Percentiles rank a stretch among this genome's conserved stretches.
Evolutionary conservation across 768 basidiomycete genomes (phyloP).

Genomic region (Tylopilus subfusipes): DNA sequence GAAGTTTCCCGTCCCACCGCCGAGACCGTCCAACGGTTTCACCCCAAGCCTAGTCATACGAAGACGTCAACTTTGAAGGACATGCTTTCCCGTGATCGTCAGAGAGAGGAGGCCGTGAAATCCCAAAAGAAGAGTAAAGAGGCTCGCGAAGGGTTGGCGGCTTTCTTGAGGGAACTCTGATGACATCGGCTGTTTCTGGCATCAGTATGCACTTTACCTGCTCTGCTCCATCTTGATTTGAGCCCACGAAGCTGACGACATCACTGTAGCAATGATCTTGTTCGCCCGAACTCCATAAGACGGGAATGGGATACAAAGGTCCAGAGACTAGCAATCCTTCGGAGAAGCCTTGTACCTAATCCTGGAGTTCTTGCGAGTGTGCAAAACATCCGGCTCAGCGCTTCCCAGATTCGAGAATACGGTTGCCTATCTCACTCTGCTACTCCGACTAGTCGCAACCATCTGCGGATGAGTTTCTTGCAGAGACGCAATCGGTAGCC

Average conservation of each 20-base stretch:
- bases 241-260: neutral
- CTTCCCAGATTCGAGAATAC: neutral
- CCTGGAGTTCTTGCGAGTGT: neutral
- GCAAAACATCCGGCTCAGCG: neutral
- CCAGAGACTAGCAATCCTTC: neutral
- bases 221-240: neutral
- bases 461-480: too few relatives aligned
- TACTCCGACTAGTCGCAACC: neutral
- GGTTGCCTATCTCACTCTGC: neutral
- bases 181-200: neutral
- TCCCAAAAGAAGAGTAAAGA: slow-evolving; percentile 20
- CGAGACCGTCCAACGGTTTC: slow-evolving; percentile 24
- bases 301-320: neutral
- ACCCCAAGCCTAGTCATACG: slow-evolving; percentile 35
- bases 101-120: slow-evolving; percentile 36
- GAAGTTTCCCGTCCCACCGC: neutral
- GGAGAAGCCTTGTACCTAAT: neutral
- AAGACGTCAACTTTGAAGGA: slow-evolving; percentile 53
- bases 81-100: slow-evolving; percentile 59
- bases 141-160: slow-evolving; percentile 43
- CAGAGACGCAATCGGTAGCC: neutral
- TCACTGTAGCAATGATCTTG: neutral
- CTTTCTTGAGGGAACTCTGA: slow-evolving; percentile 39
- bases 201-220: neutral
- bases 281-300: too few relatives aligned